Evolutionary conservation across 1,139 yeast species (phyloP).

Genomic region (Yamadazyma epiphylla): DNA sequence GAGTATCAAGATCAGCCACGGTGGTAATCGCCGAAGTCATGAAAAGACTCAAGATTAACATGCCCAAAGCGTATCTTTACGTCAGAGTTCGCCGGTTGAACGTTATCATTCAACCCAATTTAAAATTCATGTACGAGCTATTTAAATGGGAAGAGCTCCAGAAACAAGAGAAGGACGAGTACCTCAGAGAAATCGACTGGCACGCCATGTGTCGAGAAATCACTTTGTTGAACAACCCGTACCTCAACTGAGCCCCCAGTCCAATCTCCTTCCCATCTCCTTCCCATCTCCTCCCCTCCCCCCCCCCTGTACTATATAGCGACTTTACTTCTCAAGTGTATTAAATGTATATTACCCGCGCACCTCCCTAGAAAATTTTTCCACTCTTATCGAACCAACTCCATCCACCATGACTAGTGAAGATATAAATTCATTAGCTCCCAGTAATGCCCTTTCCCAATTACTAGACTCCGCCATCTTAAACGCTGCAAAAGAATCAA

Average conservation of each 20-base stretch:
- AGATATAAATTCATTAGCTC: slow-evolving; percentile 14
- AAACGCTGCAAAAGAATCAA: slow-evolving; percentile 46
- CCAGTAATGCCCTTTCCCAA: slow-evolving; percentile 39
- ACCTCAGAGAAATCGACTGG: slow-evolving; percentile 79
- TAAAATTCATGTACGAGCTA: slow-evolving; percentile 46
- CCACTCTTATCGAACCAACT: no score
- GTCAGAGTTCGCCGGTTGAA: slow-evolving; percentile 45
- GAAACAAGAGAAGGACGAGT: slow-evolving; percentile 15
- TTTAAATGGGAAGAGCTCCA: slow-evolving; percentile 46
- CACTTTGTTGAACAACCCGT: slow-evolving; percentile 67
- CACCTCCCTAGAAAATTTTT: slow-evolving; percentile 6
- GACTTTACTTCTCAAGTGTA: no score
- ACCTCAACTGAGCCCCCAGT: slow-evolving; percentile 28
- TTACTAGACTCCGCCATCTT: slow-evolving; percentile 43
- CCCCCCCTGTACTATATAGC: no score
- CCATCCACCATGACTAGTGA: slow-evolving; percentile 29
- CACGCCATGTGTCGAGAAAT: slow-evolving; percentile 84
- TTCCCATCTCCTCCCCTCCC: no score
- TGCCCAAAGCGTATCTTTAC: slow-evolving; percentile 43
- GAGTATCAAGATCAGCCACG: slow-evolving; percentile 48
- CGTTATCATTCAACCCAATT: slow-evolving; percentile 47
- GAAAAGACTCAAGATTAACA: slow-evolving; percentile 32
- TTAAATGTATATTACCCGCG: no score
- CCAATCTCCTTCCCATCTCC: no score
- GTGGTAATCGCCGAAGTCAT: slow-evolving; percentile 49